Conservation (phyloP, 1,284 basidiomycete genomes). For the Cryptococcus sp. region DNA sequence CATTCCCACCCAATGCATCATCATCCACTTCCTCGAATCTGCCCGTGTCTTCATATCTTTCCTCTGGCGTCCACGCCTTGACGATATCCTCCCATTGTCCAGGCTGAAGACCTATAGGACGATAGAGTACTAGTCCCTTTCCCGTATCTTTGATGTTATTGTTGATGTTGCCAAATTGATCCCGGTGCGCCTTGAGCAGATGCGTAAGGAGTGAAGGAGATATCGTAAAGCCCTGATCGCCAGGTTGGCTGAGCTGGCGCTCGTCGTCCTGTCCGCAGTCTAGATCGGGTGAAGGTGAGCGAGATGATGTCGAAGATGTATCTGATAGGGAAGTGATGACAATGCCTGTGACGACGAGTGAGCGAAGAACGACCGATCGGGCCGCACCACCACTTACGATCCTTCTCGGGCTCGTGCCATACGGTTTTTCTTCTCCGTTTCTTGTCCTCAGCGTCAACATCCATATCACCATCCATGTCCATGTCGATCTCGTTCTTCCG, state of each 20-base stretch:
- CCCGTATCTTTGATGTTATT: conserved; percentile 11
- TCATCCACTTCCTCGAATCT: conserved; percentile 38
- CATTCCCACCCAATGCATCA: conserved; percentile 18
- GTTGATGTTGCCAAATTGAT: conserved; percentile 16
- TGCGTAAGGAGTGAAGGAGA: conserved; percentile 49
- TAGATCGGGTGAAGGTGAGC: conserved; percentile 24
- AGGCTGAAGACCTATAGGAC: conserved; percentile 28
- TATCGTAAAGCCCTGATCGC: conserved; percentile 45
- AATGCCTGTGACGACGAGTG: conserved; percentile 30
- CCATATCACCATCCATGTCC: conserved; percentile 11
- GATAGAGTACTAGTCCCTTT: conserved; percentile 41
- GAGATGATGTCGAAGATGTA: conserved; percentile 26
- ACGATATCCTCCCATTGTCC: conserved; percentile 21
- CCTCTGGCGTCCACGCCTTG: conserved; percentile 20
- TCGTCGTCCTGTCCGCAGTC: background rate
- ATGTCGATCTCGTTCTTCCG: conserved; percentile 30
- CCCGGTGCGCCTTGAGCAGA: conserved; percentile 39
- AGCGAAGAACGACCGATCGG: background rate
- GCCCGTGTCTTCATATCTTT: conserved; percentile 15
- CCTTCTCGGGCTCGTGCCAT: conserved; percentile 51
- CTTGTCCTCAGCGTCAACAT: conserved; percentile 5
- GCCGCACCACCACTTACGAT: conserved; percentile 30
- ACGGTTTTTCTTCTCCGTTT: conserved; percentile 18
- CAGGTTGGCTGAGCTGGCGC: conserved; percentile 40
- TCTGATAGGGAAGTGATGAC: conserved; percentile 42